Evolutionary conservation across 1,284 basidiomycete genomes (phyloP), one percentile per base, ranked within the genome.

Genomic region (Blastosporella zonata): DNA sequence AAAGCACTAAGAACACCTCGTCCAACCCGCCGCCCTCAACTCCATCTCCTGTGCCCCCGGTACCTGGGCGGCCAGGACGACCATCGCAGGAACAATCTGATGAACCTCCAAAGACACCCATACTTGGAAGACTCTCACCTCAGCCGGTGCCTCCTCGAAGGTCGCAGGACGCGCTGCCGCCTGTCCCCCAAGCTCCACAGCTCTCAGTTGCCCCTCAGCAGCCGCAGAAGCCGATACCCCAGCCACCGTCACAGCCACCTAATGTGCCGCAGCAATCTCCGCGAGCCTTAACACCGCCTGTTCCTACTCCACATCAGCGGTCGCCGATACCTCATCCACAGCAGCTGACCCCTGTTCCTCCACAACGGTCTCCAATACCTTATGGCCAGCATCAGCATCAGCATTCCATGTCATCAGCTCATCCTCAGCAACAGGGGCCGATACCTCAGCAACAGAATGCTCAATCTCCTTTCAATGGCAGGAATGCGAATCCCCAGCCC

Each of bases 1-100:
- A 78, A 73, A 86, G 81, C 57, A 78, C 78, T 59, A 81, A 82
- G 50, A 70, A 71, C 60, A 31, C 55, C 23, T 62, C 63, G 6
- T 54, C 61, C 7, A 45, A 51, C 6, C 53, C 36, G 3, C 36
- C 63, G 3, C 36, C 63, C 18, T 56, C 66, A 25, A 43, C 55
- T 27, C 54, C 59, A 27, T 44, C 54, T 9, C 10, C 62, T 60
- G 28, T 59, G 55, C 42, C 57, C 49, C 63, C 61, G 17, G 27
- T 41, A 18, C 67, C 67, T 27, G 53, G 53, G 23, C 56, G 68
- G 13, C 70, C 70, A 20, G 64, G 67, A 35, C 63, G 70, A 41
- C 71, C 72, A 22, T 72, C 68, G 5, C 59, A 67, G 52, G 73
- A 73, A 48, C 61, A 67, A 18, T 54, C 69, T 52, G 65, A 71